Evolutionary conservation across 2,329 filamentous ascomycete species (phyloP).

Genomic region (Bertia moriformis): DNA sequence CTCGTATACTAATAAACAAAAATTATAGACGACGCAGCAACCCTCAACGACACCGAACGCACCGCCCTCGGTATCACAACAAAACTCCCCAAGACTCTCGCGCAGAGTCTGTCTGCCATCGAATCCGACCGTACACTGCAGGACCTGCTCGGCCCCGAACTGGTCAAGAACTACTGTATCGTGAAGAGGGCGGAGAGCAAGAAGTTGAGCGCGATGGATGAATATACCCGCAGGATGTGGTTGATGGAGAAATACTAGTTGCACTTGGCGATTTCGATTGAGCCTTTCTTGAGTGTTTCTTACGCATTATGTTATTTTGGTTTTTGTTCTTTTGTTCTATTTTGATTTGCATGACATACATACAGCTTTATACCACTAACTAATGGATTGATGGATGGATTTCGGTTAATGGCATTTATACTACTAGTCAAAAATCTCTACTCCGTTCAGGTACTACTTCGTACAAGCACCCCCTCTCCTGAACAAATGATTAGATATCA

Average conservation of each 20-base stretch:
- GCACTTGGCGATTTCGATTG: no score
- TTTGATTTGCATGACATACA: no score
- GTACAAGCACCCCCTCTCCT: no score
- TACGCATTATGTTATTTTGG: no score
- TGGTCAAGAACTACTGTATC: conserved; percentile 19
- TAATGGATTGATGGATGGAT: no score
- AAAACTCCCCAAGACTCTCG: conserved; percentile 19
- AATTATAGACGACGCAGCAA: conserved; percentile 15
- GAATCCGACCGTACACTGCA: conserved; percentile 17
- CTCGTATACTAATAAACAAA: conserved; percentile 4
- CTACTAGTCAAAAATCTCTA: no score
- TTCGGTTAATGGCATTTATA: no score
- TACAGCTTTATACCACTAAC: no score
- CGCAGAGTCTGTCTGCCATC: conserved; percentile 20
- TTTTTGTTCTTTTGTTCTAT: no score
- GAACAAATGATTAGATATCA: no score
- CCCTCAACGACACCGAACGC: conserved; percentile 14
- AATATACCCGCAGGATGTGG: conserved; percentile 4
- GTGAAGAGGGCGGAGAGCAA: conserved; percentile 24
- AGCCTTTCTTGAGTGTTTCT: no score
- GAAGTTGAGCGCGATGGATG: conserved; percentile 23
- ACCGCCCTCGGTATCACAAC: conserved; percentile 19
- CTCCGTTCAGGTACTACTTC: no score
- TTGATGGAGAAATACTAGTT: neutral
- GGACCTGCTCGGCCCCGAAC: conserved; percentile 13